Evolutionary conservation across 192 early-diverging fungal genomes (phyloP), one percentile per base, ranked within the genome.

Genomic region (Coemansia sp.): DNA sequence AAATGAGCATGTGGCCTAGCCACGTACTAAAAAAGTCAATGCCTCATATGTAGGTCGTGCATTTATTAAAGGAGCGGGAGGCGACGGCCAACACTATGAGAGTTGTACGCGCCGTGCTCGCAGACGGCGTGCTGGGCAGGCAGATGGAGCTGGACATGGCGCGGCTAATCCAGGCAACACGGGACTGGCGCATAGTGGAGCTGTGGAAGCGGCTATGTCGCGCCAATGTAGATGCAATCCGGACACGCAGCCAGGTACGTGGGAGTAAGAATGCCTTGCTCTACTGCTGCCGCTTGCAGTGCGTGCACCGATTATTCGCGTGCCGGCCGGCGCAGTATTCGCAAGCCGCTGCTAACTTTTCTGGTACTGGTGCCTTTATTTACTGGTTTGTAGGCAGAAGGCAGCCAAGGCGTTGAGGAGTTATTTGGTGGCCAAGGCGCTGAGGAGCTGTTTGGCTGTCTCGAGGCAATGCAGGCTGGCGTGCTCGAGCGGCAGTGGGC

Each of bases 21-120:
- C 51, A 53, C 51, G 31, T 22, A 36, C 60, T 46, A 36, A 59
- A 46, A 59, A 67, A 45, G 38, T 40, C 49, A 53, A 53, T 25
- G 24, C 24, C 17, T 32, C 4, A 38, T 61, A 60, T 79, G 68
- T 79, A 79, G 77, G 68, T 71, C 8, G 38, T 79, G 60, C 68
- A 77, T 70, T 61, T 77, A 60, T 64, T 77, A 53, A 20, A 35
- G 9, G 65, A 49, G 32, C 45, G 35, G 25, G 43, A 67, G 6
- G 37, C 11, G 31, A 15, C 39, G n/a, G 46, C 60, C 11, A 60
- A 24, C 35, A 35, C 46, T 8, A 24, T 27, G 29, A 67, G 57
- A 59, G 39, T 74, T 41, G 35, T 74, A 6, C 43, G 58, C 40
- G 62, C 47, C 14, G 56, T 68, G 20, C 47, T 72, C 35, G 70